Percentiles rank a stretch among this genome's conserved stretches.
Evolutionary conservation across 2,329 filamentous ascomycete genomes (phyloP).

Genomic region (Thermothelomyces thermophilus): DNA sequence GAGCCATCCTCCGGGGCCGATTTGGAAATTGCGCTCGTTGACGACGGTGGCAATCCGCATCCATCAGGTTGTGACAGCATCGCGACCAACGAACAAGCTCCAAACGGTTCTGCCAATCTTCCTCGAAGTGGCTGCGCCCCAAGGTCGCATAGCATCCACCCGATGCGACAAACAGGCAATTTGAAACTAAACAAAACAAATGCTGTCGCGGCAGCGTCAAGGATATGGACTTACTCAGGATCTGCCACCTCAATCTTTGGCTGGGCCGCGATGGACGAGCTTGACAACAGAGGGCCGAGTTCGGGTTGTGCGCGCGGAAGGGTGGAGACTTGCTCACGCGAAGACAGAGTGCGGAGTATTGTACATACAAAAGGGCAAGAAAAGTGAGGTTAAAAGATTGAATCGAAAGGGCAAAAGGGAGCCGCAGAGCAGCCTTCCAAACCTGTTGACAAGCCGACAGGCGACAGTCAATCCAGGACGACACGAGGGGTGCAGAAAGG

Average conservation of each 20-base stretch:
- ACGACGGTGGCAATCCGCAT: neutral
- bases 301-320: constrained; percentile 9
- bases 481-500: constrained; percentile 13
- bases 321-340: constrained; percentile 21
- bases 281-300: neutral
- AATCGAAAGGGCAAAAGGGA: constrained; percentile 6
- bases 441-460: neutral
- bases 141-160: neutral
- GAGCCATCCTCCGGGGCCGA: neutral
- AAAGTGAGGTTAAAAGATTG: constrained; percentile 10
- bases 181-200: neutral
- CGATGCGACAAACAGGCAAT: neutral
- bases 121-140: neutral
- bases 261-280: neutral
- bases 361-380: neutral
- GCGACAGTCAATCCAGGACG: constrained; percentile 3
- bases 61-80: neutral
- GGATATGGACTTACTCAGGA: constrained; percentile 9
- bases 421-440: neutral
- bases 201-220: no score
- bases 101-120: neutral
- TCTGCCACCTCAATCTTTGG: neutral
- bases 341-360: constrained; percentile 7
- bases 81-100: neutral
- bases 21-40: neutral